Evolutionary conservation across 148 eudicot species (phyloP), one percentile per base, ranked within the genome.

Genomic region (Fallopia convolvulus): DNA sequence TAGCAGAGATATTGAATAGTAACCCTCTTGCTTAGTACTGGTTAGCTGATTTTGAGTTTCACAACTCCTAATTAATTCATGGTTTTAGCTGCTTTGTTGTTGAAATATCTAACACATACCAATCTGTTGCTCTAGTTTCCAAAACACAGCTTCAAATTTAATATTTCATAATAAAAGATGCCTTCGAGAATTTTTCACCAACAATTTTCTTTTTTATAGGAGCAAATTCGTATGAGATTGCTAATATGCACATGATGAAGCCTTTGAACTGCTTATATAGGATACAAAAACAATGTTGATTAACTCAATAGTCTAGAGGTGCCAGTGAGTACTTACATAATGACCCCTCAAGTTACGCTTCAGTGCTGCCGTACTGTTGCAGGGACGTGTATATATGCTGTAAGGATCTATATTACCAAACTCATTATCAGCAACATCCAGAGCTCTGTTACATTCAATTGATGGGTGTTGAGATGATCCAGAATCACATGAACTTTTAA

Each of bases 321-420:
- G 40, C 50, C 3, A 79, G 48, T 48, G 73, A 49, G 56, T 42
- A 81, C 97, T 91, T 84, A 93, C 98, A 80, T 90, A 93, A 79
- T 85, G 97, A 68, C 97, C 97, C 81, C 88, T 81, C 61, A 89
- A 84, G 26, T 77, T 83, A 72, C 74, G 90, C 66, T 70, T 86
- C 78, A 85, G 77, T 50, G 89, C 76, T 7, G 84, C 79, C 13
- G 86, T 77, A 70, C 70, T 79, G 61, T 84, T 89, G 83, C 98
- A 93, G 17, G 97, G 83, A 41, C 75, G 83, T 1, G 97, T 93
- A 70, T 81, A 93, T 46, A 93, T 93, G 81, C 97, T 91, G 85
- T 93, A 91, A 8, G 94, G 92, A 82, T 93, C 97, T 12, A 93
- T 93, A 76, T 90, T 89, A 72, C 98, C 98, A 70, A 84, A 88